Evolutionary conservation across 2,329 filamentous ascomycete species (phyloP).

Genomic region (Exutisphaerella laricina): DNA sequence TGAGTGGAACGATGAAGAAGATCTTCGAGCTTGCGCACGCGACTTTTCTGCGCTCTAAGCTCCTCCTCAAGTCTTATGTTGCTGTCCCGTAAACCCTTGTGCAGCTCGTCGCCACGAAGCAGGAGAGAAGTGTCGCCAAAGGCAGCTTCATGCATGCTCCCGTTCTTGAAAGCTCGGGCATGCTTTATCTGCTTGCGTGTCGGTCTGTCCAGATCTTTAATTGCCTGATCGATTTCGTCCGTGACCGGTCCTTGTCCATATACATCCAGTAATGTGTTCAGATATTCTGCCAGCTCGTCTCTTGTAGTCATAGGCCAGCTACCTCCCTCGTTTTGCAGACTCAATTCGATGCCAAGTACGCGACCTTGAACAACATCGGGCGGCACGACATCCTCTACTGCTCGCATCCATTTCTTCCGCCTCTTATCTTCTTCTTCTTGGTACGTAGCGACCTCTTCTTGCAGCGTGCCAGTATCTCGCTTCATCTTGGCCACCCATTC

Average conservation of each 20-base stretch:
- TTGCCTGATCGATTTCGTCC: slow-evolving; percentile 66
- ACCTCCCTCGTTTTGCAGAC: slow-evolving; percentile 70
- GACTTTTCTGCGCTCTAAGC: slow-evolving; percentile 85
- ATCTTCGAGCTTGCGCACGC: slow-evolving; percentile 86
- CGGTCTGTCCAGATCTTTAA: slow-evolving; percentile 73
- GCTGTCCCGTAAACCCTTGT: slow-evolving; percentile 47
- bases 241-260: slow-evolving; percentile 61
- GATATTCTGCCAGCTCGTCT: slow-evolving; percentile 69
- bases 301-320: slow-evolving; percentile 73
- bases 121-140: slow-evolving; percentile 82
- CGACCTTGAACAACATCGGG: slow-evolving; percentile 58
- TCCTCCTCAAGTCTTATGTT: slow-evolving; percentile 55
- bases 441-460: slow-evolving; percentile 87
- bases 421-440: slow-evolving; percentile 89
- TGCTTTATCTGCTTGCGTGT: slow-evolving; percentile 82
- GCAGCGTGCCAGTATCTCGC: slow-evolving; percentile 75
- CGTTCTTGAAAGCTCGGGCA: slow-evolving; percentile 91
- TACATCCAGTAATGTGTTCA: slow-evolving; percentile 59
- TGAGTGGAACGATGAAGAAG: slow-evolving; percentile 77
- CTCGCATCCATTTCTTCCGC: slow-evolving; percentile 84
- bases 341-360: slow-evolving; percentile 76
- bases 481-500: slow-evolving; percentile 93
- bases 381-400: slow-evolving; percentile 68
- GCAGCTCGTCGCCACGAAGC: slow-evolving; percentile 80
- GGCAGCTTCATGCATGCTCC: slow-evolving; percentile 85